phyloP scores from a whole-genome alignment of 257 asterid species.

The Jacaranda mimosifolia region DNA sequence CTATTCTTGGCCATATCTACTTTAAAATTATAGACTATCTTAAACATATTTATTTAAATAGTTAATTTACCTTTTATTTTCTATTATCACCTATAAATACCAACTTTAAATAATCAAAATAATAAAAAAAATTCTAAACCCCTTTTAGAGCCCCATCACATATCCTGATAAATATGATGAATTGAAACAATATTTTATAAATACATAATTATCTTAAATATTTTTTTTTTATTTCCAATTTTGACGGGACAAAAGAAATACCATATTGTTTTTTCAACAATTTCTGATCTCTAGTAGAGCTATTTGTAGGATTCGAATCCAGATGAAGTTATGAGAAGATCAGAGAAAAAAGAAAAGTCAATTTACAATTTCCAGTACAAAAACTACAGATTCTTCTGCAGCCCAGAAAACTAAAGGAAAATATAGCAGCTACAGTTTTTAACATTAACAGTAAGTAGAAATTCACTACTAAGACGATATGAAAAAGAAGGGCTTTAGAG shows the following conservation, averaged over 20 bases:
- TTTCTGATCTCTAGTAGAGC: no score
- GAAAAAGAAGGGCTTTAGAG: constrained; percentile 17
- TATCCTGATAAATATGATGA: no score
- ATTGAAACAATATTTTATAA: no score
- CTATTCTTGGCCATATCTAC: not conserved
- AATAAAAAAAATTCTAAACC: constrained; percentile 21
- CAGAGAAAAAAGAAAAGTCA: constrained; percentile 5
- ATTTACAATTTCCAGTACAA: constrained; percentile 45
- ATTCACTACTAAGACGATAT: constrained; percentile 21
- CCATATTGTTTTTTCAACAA: no score
- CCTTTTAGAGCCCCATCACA: not conserved
- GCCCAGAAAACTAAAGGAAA: constrained; percentile 24
- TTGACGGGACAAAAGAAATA: no score
- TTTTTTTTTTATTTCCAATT: no score
- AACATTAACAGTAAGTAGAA: constrained; percentile 19
- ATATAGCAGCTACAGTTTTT: constrained; percentile 20
- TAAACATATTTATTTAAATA: not conserved
- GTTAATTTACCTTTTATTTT: no score
- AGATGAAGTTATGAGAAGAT: not conserved
- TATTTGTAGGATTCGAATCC: no score
- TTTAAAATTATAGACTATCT: no score
- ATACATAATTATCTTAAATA: no score
- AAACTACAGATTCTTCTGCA: constrained; percentile 37
- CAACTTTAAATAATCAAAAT: not conserved
- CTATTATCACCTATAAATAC: no score